Conservation (phyloP, 192 early-diverging fungal genomes). For the Chytriomyces sp. region DNA sequence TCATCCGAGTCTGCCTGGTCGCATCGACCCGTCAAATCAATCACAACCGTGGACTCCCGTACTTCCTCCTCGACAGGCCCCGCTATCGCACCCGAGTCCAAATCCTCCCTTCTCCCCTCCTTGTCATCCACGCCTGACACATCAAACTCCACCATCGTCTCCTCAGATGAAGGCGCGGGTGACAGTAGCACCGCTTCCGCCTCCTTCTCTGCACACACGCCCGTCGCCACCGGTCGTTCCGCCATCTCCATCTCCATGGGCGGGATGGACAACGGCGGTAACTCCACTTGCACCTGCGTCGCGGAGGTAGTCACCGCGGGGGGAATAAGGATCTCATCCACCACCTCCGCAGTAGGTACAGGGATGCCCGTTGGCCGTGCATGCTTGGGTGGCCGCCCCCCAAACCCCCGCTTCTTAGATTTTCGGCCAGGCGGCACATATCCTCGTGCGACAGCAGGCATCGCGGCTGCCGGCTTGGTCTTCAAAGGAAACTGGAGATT, state of each 20-base stretch:
- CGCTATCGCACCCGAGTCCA: no score
- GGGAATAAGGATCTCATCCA: not conserved
- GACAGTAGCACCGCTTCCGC: constrained; percentile 38
- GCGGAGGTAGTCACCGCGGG: not conserved
- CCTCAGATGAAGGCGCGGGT: not conserved
- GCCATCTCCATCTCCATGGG: not conserved
- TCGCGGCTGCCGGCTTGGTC: not conserved
- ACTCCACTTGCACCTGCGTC: not conserved
- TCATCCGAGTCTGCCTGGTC: not conserved
- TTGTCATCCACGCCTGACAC: no score
- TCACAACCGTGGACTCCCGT: not conserved
- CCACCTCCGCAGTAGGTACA: not conserved
- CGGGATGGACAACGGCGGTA: not conserved
- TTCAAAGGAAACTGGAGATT: not conserved
- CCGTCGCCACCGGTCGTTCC: not conserved
- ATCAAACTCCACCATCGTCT: no score
- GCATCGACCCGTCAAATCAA: not conserved
- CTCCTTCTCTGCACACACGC: not conserved
- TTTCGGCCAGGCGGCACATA: not conserved
- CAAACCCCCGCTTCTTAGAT: not conserved
- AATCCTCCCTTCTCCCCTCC: no score
- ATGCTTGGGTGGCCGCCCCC: not conserved
- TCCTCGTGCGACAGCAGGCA: not conserved
- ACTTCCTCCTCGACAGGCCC: no score
- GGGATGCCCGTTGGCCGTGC: not conserved